Percentiles rank a stretch among this genome's conserved stretches.
Conservation (phyloP, 2,329 filamentous ascomycete species). For the Colletotrichum destructivum region DNA sequence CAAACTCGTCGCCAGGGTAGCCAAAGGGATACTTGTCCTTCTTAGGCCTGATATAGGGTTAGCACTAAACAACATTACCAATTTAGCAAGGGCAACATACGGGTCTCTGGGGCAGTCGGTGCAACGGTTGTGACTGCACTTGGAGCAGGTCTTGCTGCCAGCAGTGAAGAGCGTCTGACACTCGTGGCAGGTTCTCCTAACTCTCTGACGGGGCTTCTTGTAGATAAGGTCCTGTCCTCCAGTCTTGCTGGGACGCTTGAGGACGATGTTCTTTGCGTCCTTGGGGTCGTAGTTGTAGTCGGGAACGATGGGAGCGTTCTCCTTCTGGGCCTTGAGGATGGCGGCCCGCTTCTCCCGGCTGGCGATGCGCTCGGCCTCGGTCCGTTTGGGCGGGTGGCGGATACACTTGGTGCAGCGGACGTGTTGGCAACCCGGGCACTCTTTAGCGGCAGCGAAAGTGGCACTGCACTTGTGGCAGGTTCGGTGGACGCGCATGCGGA, state of each 20-base stretch:
- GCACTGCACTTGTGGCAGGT: slow-evolving; percentile 87
- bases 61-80: slow-evolving; percentile 8
- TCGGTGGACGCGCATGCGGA: slow-evolving; percentile 83
- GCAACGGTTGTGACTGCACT: slow-evolving; percentile 82
- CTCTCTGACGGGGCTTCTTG: slow-evolving; percentile 79
- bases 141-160: slow-evolving; percentile 74
- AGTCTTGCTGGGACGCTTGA: slow-evolving; percentile 76
- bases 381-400: slow-evolving; percentile 78
- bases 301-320: slow-evolving; percentile 67
- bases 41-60: slow-evolving; percentile 66
- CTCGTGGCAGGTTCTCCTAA: slow-evolving; percentile 83
- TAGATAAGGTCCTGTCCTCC: slow-evolving; percentile 81
- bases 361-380: slow-evolving; percentile 67
- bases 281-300: slow-evolving; percentile 64
- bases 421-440: slow-evolving; percentile 85
- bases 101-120: slow-evolving; percentile 86
- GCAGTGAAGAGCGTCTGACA: slow-evolving; percentile 76
- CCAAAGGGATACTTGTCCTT: slow-evolving; percentile 78
- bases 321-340: slow-evolving; percentile 68
- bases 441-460: slow-evolving; percentile 79
- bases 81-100: slow-evolving; percentile 63
- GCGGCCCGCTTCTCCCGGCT: slow-evolving; percentile 67
- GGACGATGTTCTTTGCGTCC: slow-evolving; percentile 62
- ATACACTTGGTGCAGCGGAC: slow-evolving; percentile 85
- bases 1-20: slow-evolving; percentile 77